Base-by-base conservation (phyloP, 176 grass and related monocot species). In the Miscanthus lutarioriparius region DNA sequence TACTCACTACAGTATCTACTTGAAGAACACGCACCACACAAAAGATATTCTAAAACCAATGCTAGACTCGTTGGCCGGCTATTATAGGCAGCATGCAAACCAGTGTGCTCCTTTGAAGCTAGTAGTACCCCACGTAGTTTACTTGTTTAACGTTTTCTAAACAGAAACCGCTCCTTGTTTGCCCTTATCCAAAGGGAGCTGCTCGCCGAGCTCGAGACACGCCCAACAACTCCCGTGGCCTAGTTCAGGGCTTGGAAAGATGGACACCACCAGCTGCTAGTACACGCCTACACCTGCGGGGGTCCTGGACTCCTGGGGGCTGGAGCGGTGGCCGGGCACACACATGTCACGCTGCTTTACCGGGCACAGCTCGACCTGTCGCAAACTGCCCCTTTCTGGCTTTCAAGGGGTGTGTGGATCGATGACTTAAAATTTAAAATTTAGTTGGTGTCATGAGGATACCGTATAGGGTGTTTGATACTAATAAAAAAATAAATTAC, bases 321-420 rank as follows among this genome's bases (percentile, higher is more conserved):
- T 40, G 22, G 30, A 32, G 33, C 14, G 13, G 12, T 53, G 72
- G 68, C 62, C 28, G 59, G 45, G 16, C 45, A 48, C 45, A 33
- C 32, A 51, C 77, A 59, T 44, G 35, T 58, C 39, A 32, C 71
- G 78, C 15, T 9, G 85, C 71, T 82, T 82, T 69, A 81, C 20
- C 62, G 48, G 61, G 59, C 58, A 30, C 68, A 35, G 37, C 47
- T 79, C 74, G 16, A 49, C 80, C 68, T 63, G 84, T 63, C 68
- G 68, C 75, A 10, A 83, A 75, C 75, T 80, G 80, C 88, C 83
- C 3, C 53, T n/a, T n/a, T n/a, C n/a, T n/a, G n/a, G n/a, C n/a
- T n/a, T n/a, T n/a, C n/a, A n/a, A n/a, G n/a, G n/a, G n/a, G n/a
- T n/a, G n/a, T n/a, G n/a, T n/a, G n/a, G n/a, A n/a, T n/a, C n/a